Base-by-base conservation (phyloP, 208 protist species). In the Angomonas deanei region DNA sequence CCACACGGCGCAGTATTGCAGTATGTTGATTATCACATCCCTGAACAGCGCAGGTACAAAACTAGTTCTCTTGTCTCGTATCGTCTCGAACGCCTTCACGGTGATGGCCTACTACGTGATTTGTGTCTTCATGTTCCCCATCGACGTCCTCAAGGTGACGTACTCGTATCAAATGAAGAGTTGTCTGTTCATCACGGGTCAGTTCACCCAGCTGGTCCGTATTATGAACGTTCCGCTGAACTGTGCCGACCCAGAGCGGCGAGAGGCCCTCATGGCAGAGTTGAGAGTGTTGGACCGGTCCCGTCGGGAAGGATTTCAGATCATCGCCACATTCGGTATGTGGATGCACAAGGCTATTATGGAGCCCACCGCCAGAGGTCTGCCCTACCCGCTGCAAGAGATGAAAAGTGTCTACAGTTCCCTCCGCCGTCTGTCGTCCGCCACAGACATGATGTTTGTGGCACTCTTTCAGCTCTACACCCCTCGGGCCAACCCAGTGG, bases 101-200 rank as follows among this genome's bases (percentile, higher is more conserved):
- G 70, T 87, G 13, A 87, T 91, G 58, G 66, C 80, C 54, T 91
- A 91, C 62, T 87, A 82, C 64, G 68, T 68, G 6, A 87, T 91
- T 38, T 66, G 72, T 33, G 80, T 84, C 2, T 80, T 91, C 42
- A 42, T 91, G 30, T 91, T 91, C 46, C 84, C 84, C 0, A 66
- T 86, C 6, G 74, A 91, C 58, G 64, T 75, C 10, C 65, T 85
- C 26, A 72, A 76, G 15, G 65, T 85, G 24, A 61, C 76, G 26
- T 80, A 74, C 65, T 73, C 72, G 27, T 62, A 48, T 11, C 66
- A 84, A 55, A 68, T 82, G 33, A 24, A 58, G 23, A 63, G 60
- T 0, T 57, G 81, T 30, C 56, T 71, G 21, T 34, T 46, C 13
- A 54, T 88, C 6, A 62, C 68, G 10, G 56, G 74, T 11, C 66